Base-by-base conservation (phyloP, 148 eudicot genomes). In the Rhododendron williamsianum region DNA sequence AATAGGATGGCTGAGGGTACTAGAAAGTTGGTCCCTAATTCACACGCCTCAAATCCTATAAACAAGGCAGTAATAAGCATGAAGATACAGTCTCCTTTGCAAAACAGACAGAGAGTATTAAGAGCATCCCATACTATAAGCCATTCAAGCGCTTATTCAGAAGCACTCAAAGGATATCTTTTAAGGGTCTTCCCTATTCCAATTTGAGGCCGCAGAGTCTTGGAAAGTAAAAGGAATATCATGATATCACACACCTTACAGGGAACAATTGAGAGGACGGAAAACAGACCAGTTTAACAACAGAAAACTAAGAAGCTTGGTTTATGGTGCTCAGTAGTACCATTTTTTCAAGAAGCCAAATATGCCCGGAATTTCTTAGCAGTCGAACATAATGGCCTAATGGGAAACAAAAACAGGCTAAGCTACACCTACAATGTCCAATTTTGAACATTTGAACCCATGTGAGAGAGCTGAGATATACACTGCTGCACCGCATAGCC, bases 391-490 rank as follows among this genome's bases (percentile, higher is more conserved):
- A 33, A 56, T 27, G 41, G 63, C 65, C 56, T 1, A 51, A 81
- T 56, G 51, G n/a, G n/a, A 36, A 56, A 30, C 23, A 30, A 6
- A 36, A 35, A 16, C 30, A 60, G 60, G 30, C 6, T 21, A 81
- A 81, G 49, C 48, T 23, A 19, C 84, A 89, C 93, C 78, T 88
- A 92, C 93, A 79, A 92, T 88, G 35, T 92, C 89, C 23, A 84
- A 36, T 88, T 92, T 92, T 10, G 92, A 86, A 78, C 88, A 89
- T 83, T 84, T 92, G 80, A 76, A 76, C n/a, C 92, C 92, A 81
- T 92, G 92, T n/a, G 92, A 88, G 77, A 92, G 90, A 21, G 93
- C 91, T 33, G 93, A 89, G 77, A 92, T 89, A 77, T 92, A 92
- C 81, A 90, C 46, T 60, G 93, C 92, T 76, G 92, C 93, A 48